These are phyloP conservation scores for Amaranthus cruentus DNA, from an alignment of 148 eudicot species.

Conservation along the genomic window DNA sequence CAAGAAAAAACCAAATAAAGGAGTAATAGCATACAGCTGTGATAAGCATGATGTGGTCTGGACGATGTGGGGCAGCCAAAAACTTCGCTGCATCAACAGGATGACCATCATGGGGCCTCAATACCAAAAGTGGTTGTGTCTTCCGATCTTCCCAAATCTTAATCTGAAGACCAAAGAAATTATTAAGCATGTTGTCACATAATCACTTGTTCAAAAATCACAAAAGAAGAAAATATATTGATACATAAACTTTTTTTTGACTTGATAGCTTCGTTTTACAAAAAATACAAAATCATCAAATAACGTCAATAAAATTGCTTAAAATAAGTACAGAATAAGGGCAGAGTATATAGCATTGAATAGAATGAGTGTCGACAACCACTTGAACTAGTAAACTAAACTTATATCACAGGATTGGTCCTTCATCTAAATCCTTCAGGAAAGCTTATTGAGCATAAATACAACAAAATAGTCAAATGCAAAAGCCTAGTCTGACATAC, in stretches of 20 bases:
- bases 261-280: too few species aligned
- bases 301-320: too few species aligned
- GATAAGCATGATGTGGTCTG: slow-evolving; percentile 77
- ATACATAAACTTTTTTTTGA: too few species aligned
- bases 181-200: background rate
- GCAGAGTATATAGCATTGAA: too few species aligned
- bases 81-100: slow-evolving; percentile 85
- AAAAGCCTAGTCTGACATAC: background rate
- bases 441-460: background rate
- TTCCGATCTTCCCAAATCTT: slow-evolving; percentile 95
- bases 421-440: background rate
- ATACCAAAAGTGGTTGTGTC: slow-evolving; percentile 56
- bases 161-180: slow-evolving; percentile 41
- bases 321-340: too few species aligned
- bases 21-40: slow-evolving; percentile 59
- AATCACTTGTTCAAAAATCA: background rate
- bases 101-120: slow-evolving; percentile 83
- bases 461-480: background rate
- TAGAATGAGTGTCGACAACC: too few species aligned
- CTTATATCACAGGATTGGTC: background rate
- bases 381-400: background rate
- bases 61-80: slow-evolving; percentile 69
- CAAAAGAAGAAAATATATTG: background rate
- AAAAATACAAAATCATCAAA: too few species aligned
- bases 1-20: background rate